Percentiles rank a stretch among this genome's conserved stretches.
These are phyloP conservation scores for Tricholoma terreum DNA, from an alignment of 768 basidiomycete genomes.

Conservation along the genomic window DNA sequence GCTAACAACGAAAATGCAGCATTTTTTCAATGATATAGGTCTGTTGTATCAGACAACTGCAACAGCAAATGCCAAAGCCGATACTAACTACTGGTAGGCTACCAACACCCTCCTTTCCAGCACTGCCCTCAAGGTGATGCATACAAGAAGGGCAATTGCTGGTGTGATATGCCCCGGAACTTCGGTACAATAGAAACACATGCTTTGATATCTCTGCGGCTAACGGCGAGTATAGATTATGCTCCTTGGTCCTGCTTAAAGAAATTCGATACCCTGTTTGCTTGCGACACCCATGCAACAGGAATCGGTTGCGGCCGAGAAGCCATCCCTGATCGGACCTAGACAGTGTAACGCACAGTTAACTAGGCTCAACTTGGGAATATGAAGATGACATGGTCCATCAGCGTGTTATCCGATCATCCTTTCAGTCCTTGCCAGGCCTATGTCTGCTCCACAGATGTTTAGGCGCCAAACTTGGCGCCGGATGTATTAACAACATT, in stretches of 20 bases:
- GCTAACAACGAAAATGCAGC: slow-evolving; percentile 19
- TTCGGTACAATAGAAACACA: neutral
- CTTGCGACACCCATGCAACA: neutral
- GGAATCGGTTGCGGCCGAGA: neutral
- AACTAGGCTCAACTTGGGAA: neutral
- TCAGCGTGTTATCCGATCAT: neutral
- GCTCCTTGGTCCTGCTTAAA: neutral
- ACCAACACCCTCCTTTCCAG: slow-evolving; percentile 70
- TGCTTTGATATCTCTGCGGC: neutral
- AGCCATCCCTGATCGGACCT: neutral
- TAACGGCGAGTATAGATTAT: neutral
- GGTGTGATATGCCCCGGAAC: neutral
- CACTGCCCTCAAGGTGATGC: slow-evolving; percentile 54
- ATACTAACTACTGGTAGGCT: slow-evolving; percentile 45
- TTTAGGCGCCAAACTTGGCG: neutral
- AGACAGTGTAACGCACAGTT: too few relatives aligned
- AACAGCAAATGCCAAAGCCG: neutral
- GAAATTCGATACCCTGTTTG: neutral
- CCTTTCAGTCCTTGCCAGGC: neutral
- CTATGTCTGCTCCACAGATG: neutral
- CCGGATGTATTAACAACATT: too few relatives aligned
- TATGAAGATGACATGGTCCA: neutral
- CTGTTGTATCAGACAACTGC: neutral
- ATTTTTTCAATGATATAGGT: slow-evolving; percentile 74
- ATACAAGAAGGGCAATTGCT: slow-evolving; percentile 50